Evolutionary conservation across 805 yeast genomes (phyloP).

Genomic region (Komagataella ulmi): DNA sequence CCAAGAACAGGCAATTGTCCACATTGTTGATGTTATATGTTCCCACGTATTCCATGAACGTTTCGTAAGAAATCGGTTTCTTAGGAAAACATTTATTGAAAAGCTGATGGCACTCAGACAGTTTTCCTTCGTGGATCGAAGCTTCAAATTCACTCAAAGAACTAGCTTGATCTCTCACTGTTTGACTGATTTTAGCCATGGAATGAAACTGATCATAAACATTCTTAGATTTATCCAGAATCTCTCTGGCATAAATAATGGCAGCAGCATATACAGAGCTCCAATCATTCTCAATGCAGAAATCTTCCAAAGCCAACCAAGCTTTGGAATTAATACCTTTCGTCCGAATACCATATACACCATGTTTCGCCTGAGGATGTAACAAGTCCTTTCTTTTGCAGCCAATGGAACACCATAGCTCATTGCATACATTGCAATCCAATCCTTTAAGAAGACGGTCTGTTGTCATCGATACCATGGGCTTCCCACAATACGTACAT

Average conservation of each 20-base stretch:
- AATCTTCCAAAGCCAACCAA: slow-evolving; percentile 45
- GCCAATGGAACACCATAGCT: slow-evolving; percentile 54
- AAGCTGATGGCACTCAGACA: slow-evolving; percentile 43
- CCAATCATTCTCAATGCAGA: slow-evolving; percentile 54
- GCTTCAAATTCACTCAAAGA: slow-evolving; percentile 39
- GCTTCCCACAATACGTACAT: slow-evolving; percentile 60
- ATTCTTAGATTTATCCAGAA: slow-evolving; percentile 27
- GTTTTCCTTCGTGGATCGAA: slow-evolving; percentile 42
- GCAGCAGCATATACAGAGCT: slow-evolving; percentile 56
- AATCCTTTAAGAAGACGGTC: slow-evolving; percentile 30
- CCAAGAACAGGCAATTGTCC: slow-evolving; percentile 45
- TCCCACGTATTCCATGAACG: slow-evolving; percentile 51
- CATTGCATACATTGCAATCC: slow-evolving; percentile 52
- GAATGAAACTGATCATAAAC: slow-evolving; percentile 36
- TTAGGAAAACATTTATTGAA: slow-evolving; percentile 34
- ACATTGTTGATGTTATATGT: slow-evolving; percentile 64
- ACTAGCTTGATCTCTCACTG: slow-evolving; percentile 42
- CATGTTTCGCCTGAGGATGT: slow-evolving; percentile 50
- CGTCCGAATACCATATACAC: slow-evolving; percentile 19
- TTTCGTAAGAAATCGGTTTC: slow-evolving; percentile 26
- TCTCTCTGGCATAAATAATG: slow-evolving; percentile 32
- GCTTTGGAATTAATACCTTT: slow-evolving; percentile 24
- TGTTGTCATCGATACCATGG: slow-evolving; percentile 21
- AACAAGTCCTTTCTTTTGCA: slow-evolving; percentile 40
- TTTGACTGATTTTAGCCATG: slow-evolving; percentile 62